phyloP scores from a whole-genome alignment of 1,284 basidiomycete genomes.

The Irpex lacteus region DNA sequence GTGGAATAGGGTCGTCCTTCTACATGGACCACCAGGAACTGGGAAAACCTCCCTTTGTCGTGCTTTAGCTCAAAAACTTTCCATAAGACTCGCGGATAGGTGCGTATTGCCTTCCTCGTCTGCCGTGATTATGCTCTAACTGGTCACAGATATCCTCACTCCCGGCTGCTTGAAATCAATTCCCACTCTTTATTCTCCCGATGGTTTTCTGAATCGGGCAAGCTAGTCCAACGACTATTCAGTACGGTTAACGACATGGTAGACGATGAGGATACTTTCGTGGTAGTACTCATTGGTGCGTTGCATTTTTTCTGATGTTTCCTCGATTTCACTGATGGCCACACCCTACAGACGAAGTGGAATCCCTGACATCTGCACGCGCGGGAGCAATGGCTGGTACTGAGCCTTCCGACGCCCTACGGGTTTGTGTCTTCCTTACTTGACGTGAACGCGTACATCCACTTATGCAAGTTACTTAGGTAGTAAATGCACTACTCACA shows the following conservation, averaged over 20 bases:
- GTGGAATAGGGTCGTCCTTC: constrained; percentile 92
- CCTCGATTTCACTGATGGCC: neutral
- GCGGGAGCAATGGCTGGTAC: constrained; percentile 92
- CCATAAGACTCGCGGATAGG: constrained; percentile 85
- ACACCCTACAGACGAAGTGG: constrained; percentile 80
- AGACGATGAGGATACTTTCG: constrained; percentile 88
- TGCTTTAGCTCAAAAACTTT: constrained; percentile 93
- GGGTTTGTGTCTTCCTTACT: constrained; percentile 48
- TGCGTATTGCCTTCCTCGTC: constrained; percentile 31
- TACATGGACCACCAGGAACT: constrained; percentile 97
- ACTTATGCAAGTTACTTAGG: constrained; percentile 43
- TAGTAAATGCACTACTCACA: constrained; percentile 96
- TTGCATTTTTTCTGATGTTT: constrained; percentile 3
- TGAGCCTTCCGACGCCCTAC: constrained; percentile 93
- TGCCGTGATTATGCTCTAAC: constrained; percentile 3
- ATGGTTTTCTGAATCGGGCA: constrained; percentile 99
- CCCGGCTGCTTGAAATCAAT: constrained; percentile 94
- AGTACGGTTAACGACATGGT: constrained; percentile 84
- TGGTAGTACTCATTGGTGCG: constrained; percentile 91
- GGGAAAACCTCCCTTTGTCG: constrained; percentile 96
- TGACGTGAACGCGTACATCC: too few relatives aligned
- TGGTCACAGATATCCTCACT: constrained; percentile 70
- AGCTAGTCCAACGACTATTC: constrained; percentile 95
- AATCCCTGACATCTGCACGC: constrained; percentile 91
- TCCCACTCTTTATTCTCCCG: constrained; percentile 95